These are phyloP conservation scores for Saprolegnia diclina DNA, from an alignment of 352 stramenopile genomes.

Conservation along the genomic window DNA sequence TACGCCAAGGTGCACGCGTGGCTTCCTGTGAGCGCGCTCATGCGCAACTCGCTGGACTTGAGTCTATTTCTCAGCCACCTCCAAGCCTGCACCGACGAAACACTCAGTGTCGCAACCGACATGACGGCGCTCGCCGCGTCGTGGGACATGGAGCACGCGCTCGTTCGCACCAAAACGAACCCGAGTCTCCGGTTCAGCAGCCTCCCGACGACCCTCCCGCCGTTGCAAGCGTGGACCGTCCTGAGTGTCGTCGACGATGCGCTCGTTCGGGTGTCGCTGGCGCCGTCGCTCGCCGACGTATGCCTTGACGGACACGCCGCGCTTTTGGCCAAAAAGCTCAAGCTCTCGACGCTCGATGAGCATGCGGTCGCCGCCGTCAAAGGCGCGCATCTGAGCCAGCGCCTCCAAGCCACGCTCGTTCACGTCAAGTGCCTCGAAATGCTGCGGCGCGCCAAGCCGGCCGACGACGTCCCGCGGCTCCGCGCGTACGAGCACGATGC, in stretches of 20 bases:
- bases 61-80: slow-evolving; percentile 28
- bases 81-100: slow-evolving; percentile 1
- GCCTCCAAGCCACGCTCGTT: slow-evolving; percentile 16
- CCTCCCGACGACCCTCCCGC: not conserved
- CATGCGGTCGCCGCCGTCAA: not conserved
- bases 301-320: not conserved
- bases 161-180: slow-evolving; percentile 17
- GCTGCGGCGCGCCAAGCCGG: not conserved
- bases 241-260: slow-evolving; percentile 24
- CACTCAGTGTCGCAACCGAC: slow-evolving; percentile 29
- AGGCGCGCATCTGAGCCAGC: not conserved
- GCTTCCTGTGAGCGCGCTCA: slow-evolving; percentile 36
- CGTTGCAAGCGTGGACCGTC: slow-evolving; percentile 19
- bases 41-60: slow-evolving; percentile 32
- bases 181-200: slow-evolving; percentile 27
- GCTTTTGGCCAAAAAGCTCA: not conserved
- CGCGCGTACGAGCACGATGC: slow-evolving; percentile 18
- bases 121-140: slow-evolving; percentile 34
- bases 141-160: slow-evolving; percentile 40
- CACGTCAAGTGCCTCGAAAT: slow-evolving; percentile 21
- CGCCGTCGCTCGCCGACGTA: not conserved
- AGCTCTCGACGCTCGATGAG: slow-evolving; percentile 6
- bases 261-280: not conserved
- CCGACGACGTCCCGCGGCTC: not conserved
- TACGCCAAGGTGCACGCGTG: slow-evolving; percentile 43